Conservation (phyloP, 108 stramenopile genomes). For the Nitzschia putrida region DNA sequence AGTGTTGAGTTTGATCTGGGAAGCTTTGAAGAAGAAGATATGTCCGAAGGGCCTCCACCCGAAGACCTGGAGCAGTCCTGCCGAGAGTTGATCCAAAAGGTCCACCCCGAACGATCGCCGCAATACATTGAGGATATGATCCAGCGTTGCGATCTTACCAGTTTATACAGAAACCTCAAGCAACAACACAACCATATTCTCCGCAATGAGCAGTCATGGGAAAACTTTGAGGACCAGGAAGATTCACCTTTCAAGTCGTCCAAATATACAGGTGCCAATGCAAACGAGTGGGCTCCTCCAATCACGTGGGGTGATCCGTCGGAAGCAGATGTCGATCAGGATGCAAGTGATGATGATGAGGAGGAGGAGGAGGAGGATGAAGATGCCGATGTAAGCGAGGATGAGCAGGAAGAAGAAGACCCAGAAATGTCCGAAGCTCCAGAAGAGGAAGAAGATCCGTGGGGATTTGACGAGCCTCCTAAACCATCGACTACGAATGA, state of each 20-base stretch:
- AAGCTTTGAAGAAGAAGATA: slow-evolving; percentile 8
- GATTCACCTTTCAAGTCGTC: slow-evolving; percentile 1
- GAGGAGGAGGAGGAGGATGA: background rate
- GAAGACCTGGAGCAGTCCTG: slow-evolving; percentile 29
- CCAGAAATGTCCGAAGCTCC: no score
- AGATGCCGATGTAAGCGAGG: background rate
- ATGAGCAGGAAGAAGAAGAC: background rate
- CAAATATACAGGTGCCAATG: background rate
- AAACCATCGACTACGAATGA: background rate
- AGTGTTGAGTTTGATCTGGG: slow-evolving; percentile 36
- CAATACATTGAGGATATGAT: slow-evolving; percentile 29
- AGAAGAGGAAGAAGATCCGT: background rate
- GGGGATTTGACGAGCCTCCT: slow-evolving; percentile 5
- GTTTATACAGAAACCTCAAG: slow-evolving; percentile 30
- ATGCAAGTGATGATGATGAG: background rate
- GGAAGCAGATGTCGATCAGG: background rate
- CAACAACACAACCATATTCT: slow-evolving; percentile 24
- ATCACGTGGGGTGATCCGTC: no score
- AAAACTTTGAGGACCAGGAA: background rate
- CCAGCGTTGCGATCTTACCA: slow-evolving; percentile 25
- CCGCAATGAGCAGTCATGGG: background rate
- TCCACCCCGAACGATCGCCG: background rate
- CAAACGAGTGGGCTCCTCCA: background rate
- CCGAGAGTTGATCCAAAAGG: slow-evolving; percentile 21
- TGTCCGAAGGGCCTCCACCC: slow-evolving; percentile 7